Base-by-base conservation (phyloP, 2,329 filamentous ascomycete species). In the Aspergillus bombycis region DNA sequence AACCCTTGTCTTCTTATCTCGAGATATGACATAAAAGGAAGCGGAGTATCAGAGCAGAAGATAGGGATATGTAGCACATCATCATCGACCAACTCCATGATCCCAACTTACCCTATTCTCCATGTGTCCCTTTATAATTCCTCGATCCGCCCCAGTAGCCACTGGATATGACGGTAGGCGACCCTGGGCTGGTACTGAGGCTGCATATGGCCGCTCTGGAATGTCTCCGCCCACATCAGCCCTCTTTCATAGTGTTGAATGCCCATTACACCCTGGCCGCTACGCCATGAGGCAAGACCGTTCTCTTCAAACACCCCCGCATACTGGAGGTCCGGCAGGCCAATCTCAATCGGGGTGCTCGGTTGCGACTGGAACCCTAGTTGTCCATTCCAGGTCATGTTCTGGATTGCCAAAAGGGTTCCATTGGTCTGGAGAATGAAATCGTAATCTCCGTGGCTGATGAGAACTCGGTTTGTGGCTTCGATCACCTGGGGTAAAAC, bases 381-480 rank as follows among this genome's bases (percentile, higher is more conserved):
- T 60, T 84, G 75, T 14, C 91, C 91, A 62, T 88, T 87, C 88
- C 89, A 94, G 0, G 91, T 94, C 88, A 94, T 92, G 80, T 94
- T 94, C 73, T 95, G 91, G 67, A 94, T 89, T 3, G 85, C 83
- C 9, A 94, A 80, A 1, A 94, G 81, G 0, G 90, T 91, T 11
- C 91, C 91, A 74, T 91, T 90, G 70, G 84, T 84, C 26, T 90
- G 80, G 23, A 93, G 83, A 64, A 91, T 84, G 74, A 86, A 91
- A 78, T 94, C 92, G n/a, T 90, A 84, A 55, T 86, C 80, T 23
- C 91, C 92, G 71, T 94, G 91, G 9, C 83, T 88, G 72, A 95
- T 89, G 68, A 96, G 84, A 10, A 92, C 91, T 65, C 89, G 89
- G 58, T 90, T 84, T 1, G 90, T 91, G 38, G 83, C 82, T 71